Percentiles rank a stretch among this genome's conserved stretches.
Evolutionary conservation across 1,139 yeast genomes (phyloP).

Genomic region (Nakaseomyces glabratus): DNA sequence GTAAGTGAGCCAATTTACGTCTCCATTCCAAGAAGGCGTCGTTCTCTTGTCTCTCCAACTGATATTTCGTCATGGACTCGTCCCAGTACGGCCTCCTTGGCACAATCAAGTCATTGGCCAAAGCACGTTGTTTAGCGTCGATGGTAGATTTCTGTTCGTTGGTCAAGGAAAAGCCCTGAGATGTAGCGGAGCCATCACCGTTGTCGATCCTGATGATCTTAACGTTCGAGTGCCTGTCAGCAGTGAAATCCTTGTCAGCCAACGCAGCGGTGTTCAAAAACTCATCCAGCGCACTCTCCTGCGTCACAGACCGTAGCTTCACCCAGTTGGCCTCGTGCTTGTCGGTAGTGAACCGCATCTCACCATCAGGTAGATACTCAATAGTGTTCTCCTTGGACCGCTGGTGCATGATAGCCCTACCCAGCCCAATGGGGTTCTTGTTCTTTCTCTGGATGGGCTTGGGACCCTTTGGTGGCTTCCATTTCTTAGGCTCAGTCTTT

Average conservation of each 20-base stretch:
- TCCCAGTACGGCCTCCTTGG: conserved; percentile 93
- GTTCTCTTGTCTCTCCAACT: conserved; percentile 81
- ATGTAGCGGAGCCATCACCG: conserved; percentile 36
- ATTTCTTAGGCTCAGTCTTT: conserved; percentile 40
- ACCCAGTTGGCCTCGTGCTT: conserved; percentile 84
- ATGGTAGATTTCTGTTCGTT: conserved; percentile 59
- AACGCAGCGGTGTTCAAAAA: conserved; percentile 89
- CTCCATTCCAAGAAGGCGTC: conserved; percentile 93
- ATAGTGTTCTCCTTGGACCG: conserved; percentile 61
- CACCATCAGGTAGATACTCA: conserved; percentile 74
- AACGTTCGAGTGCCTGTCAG: conserved; percentile 77
- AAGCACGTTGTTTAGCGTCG: conserved; percentile 58
- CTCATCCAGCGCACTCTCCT: conserved; percentile 89
- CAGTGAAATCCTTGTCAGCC: conserved; percentile 93
- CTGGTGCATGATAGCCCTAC: conserved; percentile 72
- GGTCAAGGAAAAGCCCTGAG: conserved; percentile 48
- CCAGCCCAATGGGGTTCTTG: conserved; percentile 76
- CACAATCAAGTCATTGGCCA: conserved; percentile 76
- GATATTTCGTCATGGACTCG: conserved; percentile 57
- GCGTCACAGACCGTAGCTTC: conserved; percentile 85
- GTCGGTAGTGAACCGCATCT: conserved; percentile 73
- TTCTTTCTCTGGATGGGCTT: conserved; percentile 79
- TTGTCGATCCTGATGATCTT: conserved; percentile 72
- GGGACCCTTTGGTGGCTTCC: conserved; percentile 82
- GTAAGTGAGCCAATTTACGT: conserved; percentile 73